These are phyloP conservation scores for Macrolepiota albuminosa DNA, from an alignment of 768 basidiomycete genomes.

Conservation along the genomic window DNA sequence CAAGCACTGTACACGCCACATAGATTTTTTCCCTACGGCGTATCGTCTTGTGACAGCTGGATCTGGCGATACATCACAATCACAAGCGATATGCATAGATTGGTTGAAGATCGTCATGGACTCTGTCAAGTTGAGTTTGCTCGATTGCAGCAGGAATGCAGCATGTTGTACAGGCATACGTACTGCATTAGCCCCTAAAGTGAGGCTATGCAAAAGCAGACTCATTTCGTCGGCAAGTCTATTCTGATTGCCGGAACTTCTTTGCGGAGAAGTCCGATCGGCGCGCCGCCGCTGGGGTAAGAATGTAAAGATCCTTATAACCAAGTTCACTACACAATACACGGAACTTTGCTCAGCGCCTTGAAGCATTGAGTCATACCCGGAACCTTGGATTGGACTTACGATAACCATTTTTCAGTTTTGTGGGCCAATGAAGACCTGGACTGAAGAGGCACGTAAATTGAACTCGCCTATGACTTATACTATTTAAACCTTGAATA, in stretches of 20 bases:
- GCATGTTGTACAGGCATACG: slow-evolving; percentile 2
- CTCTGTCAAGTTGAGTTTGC: slow-evolving; percentile 3
- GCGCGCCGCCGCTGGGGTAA: not conserved
- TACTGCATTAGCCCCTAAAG: not conserved
- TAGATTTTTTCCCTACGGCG: not conserved
- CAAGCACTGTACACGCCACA: slow-evolving; percentile 1
- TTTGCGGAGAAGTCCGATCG: not conserved
- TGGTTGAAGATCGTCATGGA: slow-evolving; percentile 1
- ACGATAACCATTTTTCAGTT: not conserved
- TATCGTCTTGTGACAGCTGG: not conserved
- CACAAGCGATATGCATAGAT: not conserved
- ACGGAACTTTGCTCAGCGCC: not conserved
- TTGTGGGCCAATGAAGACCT: slow-evolving; percentile 22
- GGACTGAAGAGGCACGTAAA: slow-evolving; percentile 31
- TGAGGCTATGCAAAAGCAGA: not conserved
- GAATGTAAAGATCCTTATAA: not conserved
- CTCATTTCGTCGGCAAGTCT: not conserved
- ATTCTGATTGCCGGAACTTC: not conserved
- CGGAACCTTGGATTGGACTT: not conserved
- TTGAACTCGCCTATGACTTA: not conserved
- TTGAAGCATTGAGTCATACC: not conserved
- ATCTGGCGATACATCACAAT: not conserved
- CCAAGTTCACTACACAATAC: not conserved
- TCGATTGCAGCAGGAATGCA: slow-evolving; percentile 1
- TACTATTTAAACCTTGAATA: not conserved